Evolutionary conservation across 73 alveolate genomes (phyloP).

Genomic region (Tetrahymena malaccensis): DNA sequence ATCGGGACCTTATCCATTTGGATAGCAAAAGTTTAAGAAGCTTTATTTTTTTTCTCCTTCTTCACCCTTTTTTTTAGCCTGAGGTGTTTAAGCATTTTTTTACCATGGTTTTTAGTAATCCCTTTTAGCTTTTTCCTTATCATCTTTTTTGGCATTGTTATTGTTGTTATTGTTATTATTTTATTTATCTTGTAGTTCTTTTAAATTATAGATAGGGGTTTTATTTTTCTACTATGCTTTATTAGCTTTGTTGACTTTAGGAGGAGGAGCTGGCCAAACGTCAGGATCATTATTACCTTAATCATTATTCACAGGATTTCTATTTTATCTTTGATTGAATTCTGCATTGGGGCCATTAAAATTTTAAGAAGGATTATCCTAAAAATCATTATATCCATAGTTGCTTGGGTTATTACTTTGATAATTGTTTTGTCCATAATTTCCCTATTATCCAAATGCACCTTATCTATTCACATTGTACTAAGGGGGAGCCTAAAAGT

Average conservation of each 20-base stretch:
- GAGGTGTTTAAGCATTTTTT: conserved; percentile 4
- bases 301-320: background rate
- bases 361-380: background rate
- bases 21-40: conserved; percentile 33
- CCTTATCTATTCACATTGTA: background rate
- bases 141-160: background rate
- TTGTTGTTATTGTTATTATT: background rate
- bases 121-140: conserved; percentile 1
- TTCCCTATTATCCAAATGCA: background rate
- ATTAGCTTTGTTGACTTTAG: background rate
- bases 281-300: conserved; percentile 22
- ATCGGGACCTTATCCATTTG: conserved; percentile 49
- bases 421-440: background rate
- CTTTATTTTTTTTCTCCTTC: conserved; percentile 12
- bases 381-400: background rate
- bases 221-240: background rate
- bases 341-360: background rate
- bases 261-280: conserved; percentile 44
- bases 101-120: conserved; percentile 23
- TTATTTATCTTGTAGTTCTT: background rate
- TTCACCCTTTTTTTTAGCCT: conserved; percentile 10
- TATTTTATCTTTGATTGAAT: background rate
- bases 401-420: conserved; percentile 3
- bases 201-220: background rate
- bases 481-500: background rate